Evolutionary conservation across 1,284 basidiomycete genomes (phyloP), one percentile per base, ranked within the genome.

Genomic region (Dichomitus squalens): DNA sequence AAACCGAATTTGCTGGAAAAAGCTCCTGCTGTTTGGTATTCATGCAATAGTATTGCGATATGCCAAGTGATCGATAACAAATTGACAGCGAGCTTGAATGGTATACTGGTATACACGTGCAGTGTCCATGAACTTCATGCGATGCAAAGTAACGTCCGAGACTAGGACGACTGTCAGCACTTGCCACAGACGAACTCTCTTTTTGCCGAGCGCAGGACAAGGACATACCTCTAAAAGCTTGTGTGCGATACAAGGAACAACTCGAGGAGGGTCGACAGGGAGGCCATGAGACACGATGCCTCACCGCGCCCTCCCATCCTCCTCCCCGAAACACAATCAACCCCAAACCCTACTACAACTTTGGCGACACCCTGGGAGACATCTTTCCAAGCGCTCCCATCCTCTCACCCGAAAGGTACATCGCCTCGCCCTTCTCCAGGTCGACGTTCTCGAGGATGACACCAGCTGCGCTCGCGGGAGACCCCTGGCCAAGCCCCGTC

Each of bases 351-450:
- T n/a, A 14, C 57, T 60, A 67, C 16, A 68, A 51, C 57, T 64
- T 68, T 20, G 66, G 66, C 27, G 66, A 64, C 23, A 65, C n/a
- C 49, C 52, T 57, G 6, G 66, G 66, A 21, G 65, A 65, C 31
- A 57, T 18, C 54, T 49, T 58, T 8, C 51, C 43, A 18, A 55
- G 7, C 16, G 40, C 31, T 40, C 58, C 43, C 18, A 61, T 40
- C 33, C 58, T 59, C 38, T 64, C 62, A 23, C 57, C 53, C 11
- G 57, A 44, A 52, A 65, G 36, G 27, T 49, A 60, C 21, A 64
- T 53, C 18, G 54, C 60, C 27, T 68, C 64, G 0, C 60, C 62
- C 56, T 68, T 68, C 64, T 68, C 66, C 6, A 59, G 36, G 46
- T 66, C 65, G 12, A 63, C 60, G 14, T 65, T 63, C 59, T 64